Evolutionary conservation across 768 basidiomycete species (phyloP), one percentile per base, ranked within the genome.

Genomic region (Tylopilus vinaceipallidus): DNA sequence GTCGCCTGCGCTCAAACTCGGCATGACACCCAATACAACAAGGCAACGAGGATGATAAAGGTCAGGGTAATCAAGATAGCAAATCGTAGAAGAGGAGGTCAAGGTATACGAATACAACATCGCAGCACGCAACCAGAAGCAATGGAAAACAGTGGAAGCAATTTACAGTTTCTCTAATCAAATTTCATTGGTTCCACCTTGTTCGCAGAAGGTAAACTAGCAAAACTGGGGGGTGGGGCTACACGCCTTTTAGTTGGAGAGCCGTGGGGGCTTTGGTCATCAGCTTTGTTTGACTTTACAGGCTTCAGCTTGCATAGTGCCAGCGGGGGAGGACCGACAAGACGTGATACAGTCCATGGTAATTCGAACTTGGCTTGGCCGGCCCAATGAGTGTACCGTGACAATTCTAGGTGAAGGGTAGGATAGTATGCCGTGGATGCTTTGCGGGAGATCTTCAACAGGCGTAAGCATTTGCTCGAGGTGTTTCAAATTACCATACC

Each of bases 381-480:
- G 3, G 86, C 83, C 53, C 82, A 76, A 1, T 78, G 73, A 55
- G 98, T 78, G 65, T 98, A 98, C 27, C 94, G 83, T 13, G 93
- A 81, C 43, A 99, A 74, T 68, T 99, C 95, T 34, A 98, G 84
- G 68, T 99, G 97, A 2, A 99, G 79, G 3, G 84, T 87, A 0
- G 94, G 92, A 67, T 99, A 99, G 69, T 97, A 98, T 12, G 87
- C 84, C 20, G 87, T 84, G 16, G 95, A 98, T 14, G 97, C 93
- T 69, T 98, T 98, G 43, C 97, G 88, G 1, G 92, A 83, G 37
- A 95, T 91, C 95, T 98, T 57, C 3, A 26, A 13, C 32, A 24
- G 42, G 19, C 38, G 30, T 42, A 36, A 49, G 47, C 37, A 30
- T 16, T 4, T 8, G 26, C 20, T 43, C 14, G 20, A 12, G 40